phyloP scores from a whole-genome alignment of 2,329 filamentous ascomycete species.

The Epicoccum sorghinum region DNA sequence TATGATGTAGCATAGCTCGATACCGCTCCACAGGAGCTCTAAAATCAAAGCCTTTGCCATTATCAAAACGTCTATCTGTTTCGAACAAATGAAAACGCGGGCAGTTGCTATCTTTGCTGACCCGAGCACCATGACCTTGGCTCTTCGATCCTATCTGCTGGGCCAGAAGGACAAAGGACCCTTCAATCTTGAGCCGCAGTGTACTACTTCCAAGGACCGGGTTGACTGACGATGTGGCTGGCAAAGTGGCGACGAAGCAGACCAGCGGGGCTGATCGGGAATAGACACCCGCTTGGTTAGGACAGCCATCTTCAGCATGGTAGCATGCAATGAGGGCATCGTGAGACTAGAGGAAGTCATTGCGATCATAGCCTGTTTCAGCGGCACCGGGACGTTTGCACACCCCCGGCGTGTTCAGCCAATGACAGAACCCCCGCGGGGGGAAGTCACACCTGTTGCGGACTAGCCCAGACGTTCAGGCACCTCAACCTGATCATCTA shows the following conservation, averaged over 20 bases:
- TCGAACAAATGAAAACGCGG: slow-evolving; percentile 10
- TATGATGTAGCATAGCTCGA: slow-evolving; percentile 33
- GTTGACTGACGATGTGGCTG: neutral
- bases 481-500: neutral
- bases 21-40: slow-evolving; percentile 28
- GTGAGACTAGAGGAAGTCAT: slow-evolving; percentile 17
- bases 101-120: neutral
- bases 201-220: neutral
- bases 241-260: neutral
- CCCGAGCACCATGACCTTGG: slow-evolving; percentile 1
- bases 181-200: neutral
- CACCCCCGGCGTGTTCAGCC: neutral
- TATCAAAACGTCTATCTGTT: slow-evolving; percentile 11
- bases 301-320: neutral
- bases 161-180: neutral
- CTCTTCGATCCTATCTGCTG: neutral
- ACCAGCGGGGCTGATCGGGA: neutral
- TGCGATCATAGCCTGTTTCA: slow-evolving; percentile 31
- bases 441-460: neutral
- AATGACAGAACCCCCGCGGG: slow-evolving; percentile 6
- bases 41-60: slow-evolving; percentile 27
- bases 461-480: slow-evolving; percentile 14
- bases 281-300: neutral
- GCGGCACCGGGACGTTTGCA: slow-evolving; percentile 22
- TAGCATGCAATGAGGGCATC: slow-evolving; percentile 8